Percentiles rank a stretch among this genome's conserved stretches.
phyloP scores from a whole-genome alignment of 805 yeast species.

The Saitoella complicata region DNA sequence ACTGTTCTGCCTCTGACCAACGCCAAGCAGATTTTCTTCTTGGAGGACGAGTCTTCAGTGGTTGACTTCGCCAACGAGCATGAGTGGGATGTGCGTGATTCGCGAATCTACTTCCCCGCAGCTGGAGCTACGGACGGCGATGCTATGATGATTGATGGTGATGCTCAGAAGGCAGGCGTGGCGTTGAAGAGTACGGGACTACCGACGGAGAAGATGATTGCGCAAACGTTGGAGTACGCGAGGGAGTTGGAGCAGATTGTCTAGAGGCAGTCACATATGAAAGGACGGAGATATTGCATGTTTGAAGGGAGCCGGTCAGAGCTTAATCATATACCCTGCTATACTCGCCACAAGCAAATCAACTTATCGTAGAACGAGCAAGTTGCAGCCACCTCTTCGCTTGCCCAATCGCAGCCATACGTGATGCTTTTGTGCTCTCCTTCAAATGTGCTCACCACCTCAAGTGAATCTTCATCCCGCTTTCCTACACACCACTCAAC shows the following conservation, averaged over 20 bases:
- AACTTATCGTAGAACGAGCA: conserved; percentile 85
- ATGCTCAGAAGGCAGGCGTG: conserved; percentile 24
- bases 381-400: conserved; percentile 38
- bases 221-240: conserved; percentile 70
- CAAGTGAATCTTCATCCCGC: conserved; percentile 4
- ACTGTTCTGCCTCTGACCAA: conserved; percentile 60
- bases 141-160: conserved; percentile 10
- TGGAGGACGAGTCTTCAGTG: conserved; percentile 40
- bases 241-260: conserved; percentile 85
- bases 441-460: conserved; percentile 9
- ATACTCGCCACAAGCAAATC: conserved; percentile 50
- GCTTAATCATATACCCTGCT: background rate
- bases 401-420: conserved; percentile 83
- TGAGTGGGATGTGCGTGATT: conserved; percentile 44
- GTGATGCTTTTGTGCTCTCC: conserved; percentile 78
- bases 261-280: conserved; percentile 19
- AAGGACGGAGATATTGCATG: background rate
- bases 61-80: conserved; percentile 37
- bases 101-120: conserved; percentile 22
- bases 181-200: conserved; percentile 8
- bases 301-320: conserved; percentile 1
- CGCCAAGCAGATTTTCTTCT: conserved; percentile 64
- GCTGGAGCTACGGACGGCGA: conserved; percentile 2
- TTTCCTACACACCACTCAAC: conserved; percentile 25
- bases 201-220: conserved; percentile 31